These are phyloP conservation scores for Kodamaea neixiangensis DNA, from an alignment of 805 yeast species.

Conservation along the genomic window DNA sequence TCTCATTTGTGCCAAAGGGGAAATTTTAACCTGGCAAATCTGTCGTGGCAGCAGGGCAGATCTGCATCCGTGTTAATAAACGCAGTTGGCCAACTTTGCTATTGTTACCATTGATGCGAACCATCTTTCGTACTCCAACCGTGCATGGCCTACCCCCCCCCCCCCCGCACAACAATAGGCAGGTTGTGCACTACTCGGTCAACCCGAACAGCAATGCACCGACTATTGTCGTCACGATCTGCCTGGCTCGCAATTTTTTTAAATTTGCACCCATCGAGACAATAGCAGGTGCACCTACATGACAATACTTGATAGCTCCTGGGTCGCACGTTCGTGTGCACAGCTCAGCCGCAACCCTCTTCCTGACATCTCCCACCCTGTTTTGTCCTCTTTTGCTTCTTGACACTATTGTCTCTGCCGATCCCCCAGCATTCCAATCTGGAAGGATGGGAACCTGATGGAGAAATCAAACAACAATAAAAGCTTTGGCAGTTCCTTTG, in stretches of 20 bases:
- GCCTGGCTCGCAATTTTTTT: background rate
- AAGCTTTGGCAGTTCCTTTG: too few species aligned
- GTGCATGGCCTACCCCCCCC: background rate
- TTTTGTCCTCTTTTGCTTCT: background rate
- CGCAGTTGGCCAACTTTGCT: background rate
- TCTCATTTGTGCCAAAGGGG: background rate
- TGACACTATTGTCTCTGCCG: background rate
- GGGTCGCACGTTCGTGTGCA: background rate
- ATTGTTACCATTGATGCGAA: background rate
- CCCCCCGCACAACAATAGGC: background rate
- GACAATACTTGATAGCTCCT: background rate
- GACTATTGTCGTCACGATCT: background rate
- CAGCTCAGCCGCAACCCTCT: background rate
- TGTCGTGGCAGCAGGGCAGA: constrained; percentile 1
- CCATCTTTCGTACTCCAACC: background rate
- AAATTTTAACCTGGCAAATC: background rate
- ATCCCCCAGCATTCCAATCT: background rate
- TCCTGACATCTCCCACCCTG: background rate
- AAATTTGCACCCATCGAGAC: background rate
- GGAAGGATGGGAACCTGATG: background rate
- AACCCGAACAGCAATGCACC: background rate
- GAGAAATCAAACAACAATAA: background rate
- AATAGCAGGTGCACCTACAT: background rate
- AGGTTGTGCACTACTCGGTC: background rate
- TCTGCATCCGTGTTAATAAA: background rate